Conservation (phyloP, 2,329 filamentous ascomycete species). For the Didymella keratinophila region DNA sequence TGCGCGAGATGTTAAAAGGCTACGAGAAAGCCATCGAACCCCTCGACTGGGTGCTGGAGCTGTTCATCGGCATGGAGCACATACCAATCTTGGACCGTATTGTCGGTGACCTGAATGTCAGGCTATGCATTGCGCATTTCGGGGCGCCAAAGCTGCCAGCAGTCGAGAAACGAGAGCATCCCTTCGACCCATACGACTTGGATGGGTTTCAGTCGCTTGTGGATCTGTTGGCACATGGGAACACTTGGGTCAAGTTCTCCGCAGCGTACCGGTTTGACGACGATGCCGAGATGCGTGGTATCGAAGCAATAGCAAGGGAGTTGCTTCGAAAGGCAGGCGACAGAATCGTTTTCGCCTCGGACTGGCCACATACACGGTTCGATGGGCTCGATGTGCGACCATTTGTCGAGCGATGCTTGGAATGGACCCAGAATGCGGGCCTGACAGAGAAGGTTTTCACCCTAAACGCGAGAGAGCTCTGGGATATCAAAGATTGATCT, state of each 20-base stretch:
- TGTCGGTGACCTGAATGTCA: slow-evolving; percentile 52
- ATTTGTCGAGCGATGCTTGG: slow-evolving; percentile 63
- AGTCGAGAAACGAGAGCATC: slow-evolving; percentile 12
- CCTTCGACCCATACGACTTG: not conserved
- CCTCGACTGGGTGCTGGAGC: slow-evolving; percentile 64
- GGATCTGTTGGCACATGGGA: slow-evolving; percentile 57
- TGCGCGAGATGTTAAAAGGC: slow-evolving; percentile 13
- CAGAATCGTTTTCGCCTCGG: slow-evolving; percentile 65
- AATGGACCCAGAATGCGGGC: slow-evolving; percentile 51
- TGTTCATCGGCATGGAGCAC: slow-evolving; percentile 64
- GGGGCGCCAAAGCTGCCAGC: slow-evolving; percentile 53
- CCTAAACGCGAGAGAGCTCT: not conserved
- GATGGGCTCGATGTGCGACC: slow-evolving; percentile 64
- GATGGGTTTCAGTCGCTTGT: slow-evolving; percentile 40
- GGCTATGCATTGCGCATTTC: slow-evolving; percentile 67
- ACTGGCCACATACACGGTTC: slow-evolving; percentile 71
- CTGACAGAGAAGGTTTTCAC: slow-evolving; percentile 43
- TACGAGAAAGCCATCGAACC: slow-evolving; percentile 59
- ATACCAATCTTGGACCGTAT: slow-evolving; percentile 60
- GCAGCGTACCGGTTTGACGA: slow-evolving; percentile 64
- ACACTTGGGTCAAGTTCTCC: slow-evolving; percentile 66
- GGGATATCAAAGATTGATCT: not conserved
- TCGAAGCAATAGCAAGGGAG: slow-evolving; percentile 60
- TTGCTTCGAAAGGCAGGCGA: slow-evolving; percentile 48
- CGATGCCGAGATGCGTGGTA: slow-evolving; percentile 52